Percentiles rank a stretch among this genome's conserved stretches.
Evolutionary conservation across 176 grass and related monocot species (phyloP).

Genomic region (Sorghum bicolor): Sorghum_bicolor_NCBIv3 NC_012872.2:11206001-11206500

Average conservation of each 20-base stretch:
- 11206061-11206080: neutral
- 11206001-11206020: constrained; percentile 33
- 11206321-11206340: neutral
- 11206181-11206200: neutral
- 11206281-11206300: neutral
- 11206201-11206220: neutral
- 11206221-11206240: neutral
- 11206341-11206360: neutral
- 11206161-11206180: neutral
- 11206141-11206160: neutral
- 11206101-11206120: neutral
- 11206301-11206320: neutral
- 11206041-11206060: neutral
- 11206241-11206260: neutral
- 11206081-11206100: neutral
- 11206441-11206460: neutral
- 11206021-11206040: neutral
- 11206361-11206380: neutral
- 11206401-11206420: neutral
- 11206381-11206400: neutral
- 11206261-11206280: neutral
- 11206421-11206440: neutral
- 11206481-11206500: constrained; percentile 19
- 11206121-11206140: neutral
- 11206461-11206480: neutral